Base-by-base conservation (phyloP, 129 eudicot species). In the Logfia minima region DNA sequence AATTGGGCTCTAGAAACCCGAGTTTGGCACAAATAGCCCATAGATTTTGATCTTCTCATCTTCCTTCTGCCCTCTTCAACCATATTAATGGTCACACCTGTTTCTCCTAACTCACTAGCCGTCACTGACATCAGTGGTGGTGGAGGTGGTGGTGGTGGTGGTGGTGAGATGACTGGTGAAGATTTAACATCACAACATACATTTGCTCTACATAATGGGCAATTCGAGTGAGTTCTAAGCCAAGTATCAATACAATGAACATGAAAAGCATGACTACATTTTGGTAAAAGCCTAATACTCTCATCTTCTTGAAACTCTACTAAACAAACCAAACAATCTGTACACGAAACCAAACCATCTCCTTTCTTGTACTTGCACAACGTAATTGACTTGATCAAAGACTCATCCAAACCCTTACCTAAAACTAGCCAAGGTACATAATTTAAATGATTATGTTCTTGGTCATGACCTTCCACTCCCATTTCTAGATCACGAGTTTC, bases 221-320 rank as follows among this genome's bases (percentile, higher is more conserved):
- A 91, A 77, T 83, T 88, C 21, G 85, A 80, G 72, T 91, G 97
- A 28, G 87, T 86, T 68, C 77, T 84, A 48, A 91, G 91, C 97
- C 97, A 91, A 14, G 88, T 83, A 64, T 91, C 97, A 67, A 91
- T 88, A 79, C 97, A 91, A 32, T 55, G 71, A 6, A 84, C 91
- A 84, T 91, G 97, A 77, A 91, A 91, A 34, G 89, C 93, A 79
- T 91, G 97, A 23, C 84, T 79, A 70, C 97, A 91, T 69, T 91
- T 86, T 7, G 97, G 96, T 19, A 90, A 77, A n/a, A 90, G 87
- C 86, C 86, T 84, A n/a, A 90, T 53, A 37, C 71, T 83, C 77
- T 91, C 97, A 41, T 77, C 76, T 53, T 91, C 97, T 56, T 75
- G 68, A 77, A 91, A 88, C 77, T 91, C 97, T n/a, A 88, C 80